Conservation (phyloP, 345 rosid genomes). For the Eucalyptus curtisii region DNA sequence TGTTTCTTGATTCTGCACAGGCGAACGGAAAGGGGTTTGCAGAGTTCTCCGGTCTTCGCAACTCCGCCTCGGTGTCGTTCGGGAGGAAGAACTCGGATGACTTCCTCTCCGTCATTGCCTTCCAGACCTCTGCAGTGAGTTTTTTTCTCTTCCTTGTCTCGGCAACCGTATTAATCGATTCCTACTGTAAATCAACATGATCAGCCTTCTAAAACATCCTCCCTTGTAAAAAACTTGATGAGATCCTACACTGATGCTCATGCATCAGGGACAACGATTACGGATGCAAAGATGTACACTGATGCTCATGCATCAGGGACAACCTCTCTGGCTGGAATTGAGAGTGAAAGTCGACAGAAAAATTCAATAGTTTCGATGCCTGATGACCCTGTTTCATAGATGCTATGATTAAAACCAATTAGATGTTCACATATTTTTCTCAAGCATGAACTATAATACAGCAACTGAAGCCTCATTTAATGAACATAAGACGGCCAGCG, state of each 20-base stretch:
- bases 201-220: neutral
- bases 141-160: neutral
- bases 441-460: neutral
- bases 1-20: constrained; percentile 3
- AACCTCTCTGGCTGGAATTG: neutral
- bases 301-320: neutral
- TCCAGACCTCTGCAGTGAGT: constrained; percentile 85
- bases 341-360: neutral
- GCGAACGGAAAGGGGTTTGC: constrained; percentile 46
- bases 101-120: constrained; percentile 46
- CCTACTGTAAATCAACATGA: neutral
- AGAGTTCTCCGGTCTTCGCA: constrained; percentile 74
- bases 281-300: too few relatives aligned
- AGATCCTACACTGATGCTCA: neutral
- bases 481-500: neutral
- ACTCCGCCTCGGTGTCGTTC: constrained; percentile 45
- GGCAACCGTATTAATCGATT: neutral
- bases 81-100: constrained; percentile 58
- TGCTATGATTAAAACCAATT: neutral
- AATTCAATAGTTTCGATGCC: neutral
- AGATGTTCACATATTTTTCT: neutral
- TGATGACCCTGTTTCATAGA: neutral
- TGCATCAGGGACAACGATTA: neutral
- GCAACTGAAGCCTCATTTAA: neutral
- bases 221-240: neutral